Percentiles rank a stretch among this genome's conserved stretches.
Conservation (phyloP, 768 basidiomycete genomes). For the Sistotremastrum suecicum region DNA sequence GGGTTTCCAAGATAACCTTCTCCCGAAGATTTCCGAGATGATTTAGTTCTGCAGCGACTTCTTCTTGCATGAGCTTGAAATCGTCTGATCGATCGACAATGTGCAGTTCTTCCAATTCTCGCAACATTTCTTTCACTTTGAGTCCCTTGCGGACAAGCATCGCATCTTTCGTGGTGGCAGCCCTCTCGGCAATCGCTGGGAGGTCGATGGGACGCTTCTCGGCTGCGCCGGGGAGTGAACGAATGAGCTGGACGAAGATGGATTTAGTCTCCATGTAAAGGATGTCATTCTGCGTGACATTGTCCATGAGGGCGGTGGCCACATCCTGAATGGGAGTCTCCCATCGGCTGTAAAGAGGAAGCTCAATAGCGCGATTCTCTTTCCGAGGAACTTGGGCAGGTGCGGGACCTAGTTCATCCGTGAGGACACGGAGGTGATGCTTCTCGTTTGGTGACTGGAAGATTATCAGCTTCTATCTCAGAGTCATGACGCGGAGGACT, state of each 20-base stretch:
- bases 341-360: conserved; percentile 93
- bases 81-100: conserved; percentile 73
- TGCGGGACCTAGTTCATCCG: conserved; percentile 89
- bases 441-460: conserved; percentile 90
- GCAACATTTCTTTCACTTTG: conserved; percentile 98
- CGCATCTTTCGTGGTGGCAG: conserved; percentile 95
- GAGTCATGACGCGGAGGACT: conserved; percentile 15
- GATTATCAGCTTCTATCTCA: conserved; percentile 2
- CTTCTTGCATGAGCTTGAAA: conserved; percentile 94
- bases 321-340: conserved; percentile 98
- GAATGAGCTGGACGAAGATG: conserved; percentile 94
- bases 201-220: conserved; percentile 87
- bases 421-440: conserved; percentile 89
- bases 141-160: conserved; percentile 92
- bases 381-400: conserved; percentile 95
- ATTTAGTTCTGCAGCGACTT: conserved; percentile 87
- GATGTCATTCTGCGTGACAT: conserved; percentile 95
- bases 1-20: conserved; percentile 86
- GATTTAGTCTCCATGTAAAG: conserved; percentile 99
- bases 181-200: conserved; percentile 77
- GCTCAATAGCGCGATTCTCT: conserved; percentile 89
- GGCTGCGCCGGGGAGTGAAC: conserved; percentile 75
- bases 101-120: conserved; percentile 84
- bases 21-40: conserved; percentile 95
- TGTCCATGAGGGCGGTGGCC: conserved; percentile 91